A percentile compares a stretch with the other conserved stretches of the same genome.
phyloP scores from a whole-genome alignment of 768 basidiomycete species.

The Pleurotus cornucopiae region DNA sequence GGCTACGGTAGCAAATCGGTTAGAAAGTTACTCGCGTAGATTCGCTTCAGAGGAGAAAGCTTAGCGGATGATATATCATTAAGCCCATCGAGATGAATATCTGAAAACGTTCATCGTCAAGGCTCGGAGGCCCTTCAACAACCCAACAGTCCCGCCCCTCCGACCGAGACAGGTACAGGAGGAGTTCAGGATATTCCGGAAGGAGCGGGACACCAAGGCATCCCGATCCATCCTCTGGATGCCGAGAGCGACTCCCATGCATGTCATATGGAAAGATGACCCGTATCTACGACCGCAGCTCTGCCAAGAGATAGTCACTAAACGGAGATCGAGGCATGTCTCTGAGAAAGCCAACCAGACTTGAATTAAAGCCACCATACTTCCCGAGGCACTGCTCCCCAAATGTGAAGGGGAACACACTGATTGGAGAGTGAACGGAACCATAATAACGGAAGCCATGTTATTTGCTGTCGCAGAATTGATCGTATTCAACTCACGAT shows the following conservation, averaged over 20 bases:
- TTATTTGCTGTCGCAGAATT: too few relatives aligned
- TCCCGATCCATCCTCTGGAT: neutral
- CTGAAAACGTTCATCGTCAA: too few relatives aligned
- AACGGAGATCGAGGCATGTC: too few relatives aligned
- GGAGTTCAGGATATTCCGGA: neutral
- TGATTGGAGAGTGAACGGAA: too few relatives aligned
- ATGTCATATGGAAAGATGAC: neutral
- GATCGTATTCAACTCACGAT: too few relatives aligned
- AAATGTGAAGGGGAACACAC: too few relatives aligned
- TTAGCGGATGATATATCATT: neutral
- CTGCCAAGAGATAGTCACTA: neutral
- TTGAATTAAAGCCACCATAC: neutral
- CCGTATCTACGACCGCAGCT: neutral
- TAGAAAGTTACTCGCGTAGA: neutral
- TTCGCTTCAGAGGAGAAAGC: neutral
- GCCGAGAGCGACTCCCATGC: neutral
- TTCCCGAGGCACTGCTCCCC: neutral
- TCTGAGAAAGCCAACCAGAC: neutral
- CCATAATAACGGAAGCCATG: too few relatives aligned
- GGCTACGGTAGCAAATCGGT: neutral
- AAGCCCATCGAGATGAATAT: neutral
- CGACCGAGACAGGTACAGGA: neutral
- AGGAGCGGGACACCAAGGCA: conserved; percentile 4
- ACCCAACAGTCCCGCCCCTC: too few relatives aligned
- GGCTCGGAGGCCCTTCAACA: too few relatives aligned